Evolutionary conservation across 352 stramenopile species (phyloP).

Genomic region (Phytophthora citricola): DNA sequence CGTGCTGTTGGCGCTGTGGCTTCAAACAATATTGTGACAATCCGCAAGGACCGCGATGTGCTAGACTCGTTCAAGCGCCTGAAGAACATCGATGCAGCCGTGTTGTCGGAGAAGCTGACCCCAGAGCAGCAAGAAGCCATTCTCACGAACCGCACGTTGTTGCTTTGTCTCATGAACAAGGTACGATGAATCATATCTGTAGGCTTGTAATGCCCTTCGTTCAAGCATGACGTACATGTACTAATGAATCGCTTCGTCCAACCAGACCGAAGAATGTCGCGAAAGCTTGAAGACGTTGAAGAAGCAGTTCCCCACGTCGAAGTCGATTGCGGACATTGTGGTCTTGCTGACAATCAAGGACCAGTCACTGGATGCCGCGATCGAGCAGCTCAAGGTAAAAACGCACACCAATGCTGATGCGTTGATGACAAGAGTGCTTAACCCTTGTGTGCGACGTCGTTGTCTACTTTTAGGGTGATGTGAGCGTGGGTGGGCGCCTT

Average conservation of each 20-base stretch:
- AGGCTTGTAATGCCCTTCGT: not conserved
- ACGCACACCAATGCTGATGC: not conserved
- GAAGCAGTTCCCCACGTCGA: constrained; percentile 65
- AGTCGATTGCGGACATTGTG: constrained; percentile 65
- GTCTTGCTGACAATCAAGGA: constrained; percentile 74
- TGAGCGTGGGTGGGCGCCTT: constrained; percentile 68
- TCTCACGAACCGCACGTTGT: constrained; percentile 72
- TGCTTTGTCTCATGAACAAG: constrained; percentile 84
- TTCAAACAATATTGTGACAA: constrained; percentile 85
- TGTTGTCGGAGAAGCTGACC: constrained; percentile 69
- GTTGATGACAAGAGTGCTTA: not conserved
- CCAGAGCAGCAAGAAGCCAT: constrained; percentile 72
- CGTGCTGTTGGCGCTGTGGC: constrained; percentile 69
- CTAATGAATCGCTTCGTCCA: constrained; percentile 20
- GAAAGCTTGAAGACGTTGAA: constrained; percentile 63
- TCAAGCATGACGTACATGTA: not conserved
- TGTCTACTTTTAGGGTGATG: constrained; percentile 39
- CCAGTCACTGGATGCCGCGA: constrained; percentile 55
- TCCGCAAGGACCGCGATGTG: constrained; percentile 77
- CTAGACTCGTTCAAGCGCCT: constrained; percentile 88
- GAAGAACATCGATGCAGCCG: constrained; percentile 64
- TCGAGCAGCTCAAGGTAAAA: constrained; percentile 56
- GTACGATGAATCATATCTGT: constrained; percentile 22
- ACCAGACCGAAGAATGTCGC: constrained; percentile 66
- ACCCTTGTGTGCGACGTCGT: not conserved